These are phyloP conservation scores for Aureobasidium sp. DNA, from an alignment of 2,329 filamentous ascomycete genomes.

Conservation along the genomic window DNA sequence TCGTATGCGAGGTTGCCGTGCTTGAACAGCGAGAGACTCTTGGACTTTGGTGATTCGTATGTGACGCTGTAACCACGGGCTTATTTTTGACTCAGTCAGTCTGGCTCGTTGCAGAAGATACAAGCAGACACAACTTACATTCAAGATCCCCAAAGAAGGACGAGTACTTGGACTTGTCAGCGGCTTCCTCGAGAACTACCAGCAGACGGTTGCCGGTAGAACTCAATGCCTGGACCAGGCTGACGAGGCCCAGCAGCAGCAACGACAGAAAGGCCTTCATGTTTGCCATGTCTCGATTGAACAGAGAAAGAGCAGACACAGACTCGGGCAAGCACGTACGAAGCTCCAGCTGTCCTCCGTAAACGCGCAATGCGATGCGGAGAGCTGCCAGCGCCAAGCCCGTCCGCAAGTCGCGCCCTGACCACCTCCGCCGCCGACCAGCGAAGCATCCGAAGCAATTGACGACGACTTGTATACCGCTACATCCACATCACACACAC, in stretches of 20 bases:
- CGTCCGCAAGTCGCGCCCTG: not conserved
- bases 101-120: not conserved
- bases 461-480: slow-evolving; percentile 3
- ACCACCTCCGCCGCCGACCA: not conserved
- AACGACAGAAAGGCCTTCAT: slow-evolving; percentile 28
- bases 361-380: slow-evolving; percentile 7
- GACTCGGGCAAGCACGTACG: not conserved
- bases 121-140: slow-evolving; percentile 35
- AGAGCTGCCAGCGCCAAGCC: slow-evolving; percentile 7
- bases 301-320: not conserved
- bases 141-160: slow-evolving; percentile 69
- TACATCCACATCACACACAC: slow-evolving; percentile 19
- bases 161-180: slow-evolving; percentile 75
- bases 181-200: slow-evolving; percentile 75
- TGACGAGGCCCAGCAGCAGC: slow-evolving; percentile 58
- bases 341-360: slow-evolving; percentile 8
- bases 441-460: not conserved
- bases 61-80: slow-evolving; percentile 75
- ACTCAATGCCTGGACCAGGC: slow-evolving; percentile 68
- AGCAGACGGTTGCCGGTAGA: slow-evolving; percentile 72
- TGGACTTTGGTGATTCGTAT: slow-evolving; percentile 77
- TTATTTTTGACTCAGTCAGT: slow-evolving; percentile 33
- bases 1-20: slow-evolving; percentile 86
- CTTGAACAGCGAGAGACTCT: slow-evolving; percentile 69
- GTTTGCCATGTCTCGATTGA: slow-evolving; percentile 14